Percentiles rank a stretch among this genome's conserved stretches.
Evolutionary conservation across 495 filamentous ascomycete genomes (phyloP).

Genomic region (Entonaema liquescens): DNA sequence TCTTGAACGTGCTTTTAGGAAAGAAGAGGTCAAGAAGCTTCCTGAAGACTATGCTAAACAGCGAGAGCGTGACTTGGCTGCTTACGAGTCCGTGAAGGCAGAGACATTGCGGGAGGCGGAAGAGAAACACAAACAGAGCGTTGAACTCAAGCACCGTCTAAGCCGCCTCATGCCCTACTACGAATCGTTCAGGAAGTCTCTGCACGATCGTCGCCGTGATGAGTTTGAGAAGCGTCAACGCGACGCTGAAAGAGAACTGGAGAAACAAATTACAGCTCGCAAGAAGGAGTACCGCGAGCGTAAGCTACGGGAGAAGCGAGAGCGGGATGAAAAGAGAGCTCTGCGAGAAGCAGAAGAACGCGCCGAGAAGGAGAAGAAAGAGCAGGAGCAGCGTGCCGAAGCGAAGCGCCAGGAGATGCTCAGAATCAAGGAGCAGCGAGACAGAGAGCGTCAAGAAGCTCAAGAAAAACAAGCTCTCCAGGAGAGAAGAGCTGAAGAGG

Average conservation of each 20-base stretch:
- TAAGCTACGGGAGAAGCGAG: slow-evolving; percentile 75
- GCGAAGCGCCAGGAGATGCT: slow-evolving; percentile 66
- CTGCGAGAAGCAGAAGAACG: slow-evolving; percentile 87
- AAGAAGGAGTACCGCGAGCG: slow-evolving; percentile 83
- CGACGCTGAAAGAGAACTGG: slow-evolving; percentile 86
- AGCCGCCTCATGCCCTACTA: slow-evolving; percentile 81
- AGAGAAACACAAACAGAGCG: slow-evolving; percentile 84
- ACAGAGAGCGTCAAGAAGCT: slow-evolving; percentile 77
- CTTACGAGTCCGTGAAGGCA: slow-evolving; percentile 79
- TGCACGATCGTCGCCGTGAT: slow-evolving; percentile 86
- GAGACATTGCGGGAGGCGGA: slow-evolving; percentile 82
- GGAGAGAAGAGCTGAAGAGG: slow-evolving; percentile 62
- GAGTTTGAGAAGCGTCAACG: slow-evolving; percentile 94
- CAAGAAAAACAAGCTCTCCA: slow-evolving; percentile 61
- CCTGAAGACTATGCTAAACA: slow-evolving; percentile 86
- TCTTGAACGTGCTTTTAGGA: slow-evolving; percentile 93
- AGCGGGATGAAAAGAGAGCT: slow-evolving; percentile 80
- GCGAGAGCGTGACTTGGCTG: slow-evolving; percentile 78
- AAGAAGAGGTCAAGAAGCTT: slow-evolving; percentile 93
- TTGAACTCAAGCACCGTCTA: slow-evolving; percentile 91
- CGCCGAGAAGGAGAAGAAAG: slow-evolving; percentile 78
- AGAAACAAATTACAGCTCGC: slow-evolving; percentile 86
- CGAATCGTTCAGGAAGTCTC: slow-evolving; percentile 78
- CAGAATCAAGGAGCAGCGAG: slow-evolving; percentile 80
- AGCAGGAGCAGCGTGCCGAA: slow-evolving; percentile 77